Base-by-base conservation (phyloP, 768 basidiomycete genomes). In the Boletus reticuloceps region DNA sequence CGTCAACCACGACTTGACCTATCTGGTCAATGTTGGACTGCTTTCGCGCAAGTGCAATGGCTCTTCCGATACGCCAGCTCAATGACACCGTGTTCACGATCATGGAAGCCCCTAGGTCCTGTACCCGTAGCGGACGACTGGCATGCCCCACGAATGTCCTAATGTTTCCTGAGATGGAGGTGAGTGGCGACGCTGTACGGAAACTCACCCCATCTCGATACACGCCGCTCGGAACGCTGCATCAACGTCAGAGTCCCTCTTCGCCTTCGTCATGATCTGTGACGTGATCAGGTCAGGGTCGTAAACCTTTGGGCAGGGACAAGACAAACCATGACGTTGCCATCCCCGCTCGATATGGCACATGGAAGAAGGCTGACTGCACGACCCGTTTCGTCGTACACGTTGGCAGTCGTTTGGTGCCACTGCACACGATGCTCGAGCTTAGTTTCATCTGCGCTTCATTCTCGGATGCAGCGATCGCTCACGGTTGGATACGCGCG, bases 11-110 rank as follows among this genome's bases (percentile, higher is more conserved):
- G 44, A 69, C 67, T 13, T 64, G 61, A 1, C 72, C 74, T 7
- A 75, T 70, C 46, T 64, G 63, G 52, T 72, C 73, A 42, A 81
- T 66, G 52, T 74, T 70, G 47, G 75, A 81, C 46, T 69, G 71
- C 66, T 78, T 77, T 44, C 81, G 74, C 53, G 79, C 78, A 5
- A 79, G 73, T 7, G 79, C 76, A 16, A 86, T 76, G 1, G 83
- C 83, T 31, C 82, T 73, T 10, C 86, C 86, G 20, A 87, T 77
- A 44, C 81, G 71, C 85, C 86, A 87, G 10, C 81, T 79, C 64
- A 82, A 75, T 20, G 83, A 85, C 12, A 83, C 75, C 27, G 80
- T 82, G 41, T 78, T 80, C 3, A 75, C 71, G 16, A 83, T 74
- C 37, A 83, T 75, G 36, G 69, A 75, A 32, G 69, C 60, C 27